Conservation (phyloP, 176 grass and related monocot genomes). For the Carex scoparia region DNA sequence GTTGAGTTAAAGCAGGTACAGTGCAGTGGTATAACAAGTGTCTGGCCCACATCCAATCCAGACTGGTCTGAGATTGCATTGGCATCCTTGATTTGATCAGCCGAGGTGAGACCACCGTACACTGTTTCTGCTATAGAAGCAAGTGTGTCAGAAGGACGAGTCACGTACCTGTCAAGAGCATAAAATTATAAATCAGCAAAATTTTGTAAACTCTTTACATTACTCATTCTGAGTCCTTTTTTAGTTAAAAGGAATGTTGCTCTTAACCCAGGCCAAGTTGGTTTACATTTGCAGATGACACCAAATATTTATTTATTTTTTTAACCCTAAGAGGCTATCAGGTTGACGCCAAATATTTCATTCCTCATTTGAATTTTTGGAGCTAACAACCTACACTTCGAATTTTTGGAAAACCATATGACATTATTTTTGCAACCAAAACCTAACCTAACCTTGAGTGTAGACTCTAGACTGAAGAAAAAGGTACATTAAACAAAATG, state of each 20-base stretch:
- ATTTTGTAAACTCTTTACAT: not conserved
- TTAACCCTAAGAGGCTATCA: no score
- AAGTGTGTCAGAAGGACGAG: conserved; percentile 66
- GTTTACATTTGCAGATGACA: not conserved
- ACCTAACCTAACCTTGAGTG: not conserved
- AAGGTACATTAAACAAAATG: not conserved
- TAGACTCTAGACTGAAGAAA: not conserved
- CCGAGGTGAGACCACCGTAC: conserved; percentile 63
- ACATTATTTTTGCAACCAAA: not conserved
- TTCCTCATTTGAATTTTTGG: not conserved
- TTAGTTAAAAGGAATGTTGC: not conserved
- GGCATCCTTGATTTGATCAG: conserved; percentile 71
- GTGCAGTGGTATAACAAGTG: conserved; percentile 65
- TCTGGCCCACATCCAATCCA: conserved; percentile 53
- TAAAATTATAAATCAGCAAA: not conserved
- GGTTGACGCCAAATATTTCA: not conserved
- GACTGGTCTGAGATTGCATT: conserved; percentile 35
- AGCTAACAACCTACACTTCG: not conserved
- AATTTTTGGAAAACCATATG: not conserved
- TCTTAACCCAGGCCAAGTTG: not conserved
- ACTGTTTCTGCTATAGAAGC: conserved; percentile 37
- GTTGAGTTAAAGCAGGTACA: conserved; percentile 80
- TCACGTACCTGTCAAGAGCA: conserved; percentile 20
- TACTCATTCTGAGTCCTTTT: not conserved
- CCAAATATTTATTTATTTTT: not conserved